Evolutionary conservation across 192 early-diverging fungal genomes (phyloP).

Genomic region (Lobosporangium transversale): DNA sequence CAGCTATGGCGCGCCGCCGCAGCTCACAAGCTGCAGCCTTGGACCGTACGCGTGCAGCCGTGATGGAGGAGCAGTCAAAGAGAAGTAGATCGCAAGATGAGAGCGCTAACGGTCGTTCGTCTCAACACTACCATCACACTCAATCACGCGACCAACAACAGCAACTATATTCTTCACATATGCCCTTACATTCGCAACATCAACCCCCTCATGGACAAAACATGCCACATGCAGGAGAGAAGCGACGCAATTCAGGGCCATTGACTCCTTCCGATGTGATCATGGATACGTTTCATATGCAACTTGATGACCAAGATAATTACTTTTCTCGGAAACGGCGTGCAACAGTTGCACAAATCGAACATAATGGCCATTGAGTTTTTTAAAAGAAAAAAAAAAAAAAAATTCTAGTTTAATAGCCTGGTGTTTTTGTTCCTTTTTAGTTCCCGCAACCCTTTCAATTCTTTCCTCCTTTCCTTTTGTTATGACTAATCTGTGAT

Average conservation of each 20-base stretch:
- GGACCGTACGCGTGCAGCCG: neutral
- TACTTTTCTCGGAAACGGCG: constrained; percentile 47
- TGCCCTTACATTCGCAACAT: neutral
- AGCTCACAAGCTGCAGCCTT: constrained; percentile 1
- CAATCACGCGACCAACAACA: neutral
- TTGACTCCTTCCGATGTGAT: constrained; percentile 15
- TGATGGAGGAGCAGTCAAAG: neutral
- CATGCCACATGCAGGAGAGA: constrained; percentile 9
- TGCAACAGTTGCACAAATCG: constrained; percentile 39
- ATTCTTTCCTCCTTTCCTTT: no score
- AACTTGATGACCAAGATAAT: constrained; percentile 14
- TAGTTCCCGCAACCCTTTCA: no score
- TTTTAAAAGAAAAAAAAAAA: no score
- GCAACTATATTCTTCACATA: neutral
- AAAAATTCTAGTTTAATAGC: no score
- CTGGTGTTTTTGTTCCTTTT: no score
- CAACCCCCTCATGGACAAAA: neutral
- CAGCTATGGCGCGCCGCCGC: constrained; percentile 24
- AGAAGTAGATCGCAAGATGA: neutral
- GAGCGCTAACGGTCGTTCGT: neutral
- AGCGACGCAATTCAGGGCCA: constrained; percentile 34
- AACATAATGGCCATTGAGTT: constrained; percentile 5
- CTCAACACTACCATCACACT: neutral
- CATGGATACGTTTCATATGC: constrained; percentile 14
- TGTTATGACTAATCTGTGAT: no score